phyloP scores from a whole-genome alignment of 2,329 filamentous ascomycete species.

The Hymenoscyphus albidus region DNA sequence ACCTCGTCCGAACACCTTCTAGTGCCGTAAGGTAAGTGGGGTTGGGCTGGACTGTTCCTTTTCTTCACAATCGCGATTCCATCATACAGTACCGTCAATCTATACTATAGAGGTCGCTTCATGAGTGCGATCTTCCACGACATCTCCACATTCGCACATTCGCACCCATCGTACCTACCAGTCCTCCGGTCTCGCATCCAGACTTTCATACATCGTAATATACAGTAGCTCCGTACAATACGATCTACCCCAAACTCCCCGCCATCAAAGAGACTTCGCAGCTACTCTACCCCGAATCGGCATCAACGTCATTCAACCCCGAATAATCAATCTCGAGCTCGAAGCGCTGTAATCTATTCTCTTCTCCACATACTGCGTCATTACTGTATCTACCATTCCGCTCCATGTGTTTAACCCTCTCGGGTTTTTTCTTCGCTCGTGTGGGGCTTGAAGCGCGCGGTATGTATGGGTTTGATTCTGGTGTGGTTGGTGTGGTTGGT shows the following conservation, averaged over 20 bases:
- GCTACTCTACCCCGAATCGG: neutral
- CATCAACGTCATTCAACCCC: neutral
- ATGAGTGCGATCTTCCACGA: neutral
- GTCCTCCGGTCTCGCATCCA: too few relatives aligned
- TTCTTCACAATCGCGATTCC: neutral
- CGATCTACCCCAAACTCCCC: neutral
- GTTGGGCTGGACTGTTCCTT: neutral
- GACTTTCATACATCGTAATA: neutral
- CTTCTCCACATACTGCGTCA: slow-evolving; percentile 12
- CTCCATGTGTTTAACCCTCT: slow-evolving; percentile 15
- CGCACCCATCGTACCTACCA: too few relatives aligned
- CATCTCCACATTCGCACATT: neutral
- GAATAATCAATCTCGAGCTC: neutral
- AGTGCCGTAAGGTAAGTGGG: neutral
- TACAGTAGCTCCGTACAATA: neutral
- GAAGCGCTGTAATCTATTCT: slow-evolving; percentile 20
- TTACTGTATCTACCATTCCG: slow-evolving; percentile 9
- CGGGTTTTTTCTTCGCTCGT: slow-evolving; percentile 6
- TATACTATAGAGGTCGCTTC: too few relatives aligned
- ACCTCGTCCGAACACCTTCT: neutral
- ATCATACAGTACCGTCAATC: neutral
- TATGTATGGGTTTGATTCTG: neutral
- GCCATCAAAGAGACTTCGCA: neutral
- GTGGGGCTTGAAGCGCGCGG: slow-evolving; percentile 24
- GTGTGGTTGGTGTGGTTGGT: too few relatives aligned